A percentile compares a stretch with the other conserved stretches of the same genome.
These are phyloP conservation scores for Wallacemonas rigidus DNA, from an alignment of 208 protist species.

Conservation along the genomic window DNA sequence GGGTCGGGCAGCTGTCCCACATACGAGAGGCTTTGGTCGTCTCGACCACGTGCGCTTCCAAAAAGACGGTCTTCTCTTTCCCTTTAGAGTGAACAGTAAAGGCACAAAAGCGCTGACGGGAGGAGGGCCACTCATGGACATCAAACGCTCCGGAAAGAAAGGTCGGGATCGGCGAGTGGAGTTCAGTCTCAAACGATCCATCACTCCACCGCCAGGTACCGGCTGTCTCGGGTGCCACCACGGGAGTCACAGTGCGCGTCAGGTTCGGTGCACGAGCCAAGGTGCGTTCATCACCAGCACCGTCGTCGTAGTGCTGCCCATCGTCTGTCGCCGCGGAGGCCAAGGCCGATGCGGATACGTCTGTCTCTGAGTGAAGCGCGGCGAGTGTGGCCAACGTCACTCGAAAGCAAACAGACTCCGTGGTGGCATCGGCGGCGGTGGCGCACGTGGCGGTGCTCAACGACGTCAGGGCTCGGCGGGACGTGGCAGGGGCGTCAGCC, in stretches of 20 bases:
- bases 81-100: constrained; percentile 61
- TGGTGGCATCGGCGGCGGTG: constrained; percentile 1
- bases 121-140: constrained; percentile 25
- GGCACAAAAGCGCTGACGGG: constrained; percentile 58
- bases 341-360: too few species aligned
- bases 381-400: background rate
- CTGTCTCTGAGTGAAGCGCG: background rate
- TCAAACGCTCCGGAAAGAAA: constrained; percentile 52
- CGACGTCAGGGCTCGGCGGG: background rate
- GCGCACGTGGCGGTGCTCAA: constrained; percentile 9
- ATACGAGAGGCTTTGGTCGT: constrained; percentile 11
- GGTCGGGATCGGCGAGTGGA: constrained; percentile 37
- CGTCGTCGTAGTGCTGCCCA: too few species aligned
- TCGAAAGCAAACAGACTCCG: constrained; percentile 7
- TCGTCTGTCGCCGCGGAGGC: too few species aligned
- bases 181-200: constrained; percentile 42
- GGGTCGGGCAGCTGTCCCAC: constrained; percentile 20
- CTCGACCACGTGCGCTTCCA: constrained; percentile 68
- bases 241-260: constrained; percentile 22
- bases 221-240: constrained; percentile 25
- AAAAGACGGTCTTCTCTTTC: constrained; percentile 69
- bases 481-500: background rate
- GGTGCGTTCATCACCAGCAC: too few species aligned
- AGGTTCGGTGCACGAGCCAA: background rate
- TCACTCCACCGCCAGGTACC: constrained; percentile 64